Conservation (phyloP, 176 grass and related monocot genomes). For the Eremochloa ophiuroides region DNA sequence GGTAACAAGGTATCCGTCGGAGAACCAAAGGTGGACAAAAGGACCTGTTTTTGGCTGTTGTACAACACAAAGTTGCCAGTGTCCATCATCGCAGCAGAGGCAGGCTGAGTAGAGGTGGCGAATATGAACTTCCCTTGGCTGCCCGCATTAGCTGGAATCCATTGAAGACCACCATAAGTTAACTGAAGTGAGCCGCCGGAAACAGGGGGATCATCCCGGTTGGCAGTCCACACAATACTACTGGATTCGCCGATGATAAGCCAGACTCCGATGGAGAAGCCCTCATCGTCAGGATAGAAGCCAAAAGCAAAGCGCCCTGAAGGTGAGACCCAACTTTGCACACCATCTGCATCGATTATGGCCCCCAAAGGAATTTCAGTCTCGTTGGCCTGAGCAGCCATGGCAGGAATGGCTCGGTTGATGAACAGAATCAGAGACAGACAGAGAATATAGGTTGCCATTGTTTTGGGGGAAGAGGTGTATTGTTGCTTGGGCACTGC, state of each 20-base stretch:
- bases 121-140: constrained; percentile 27
- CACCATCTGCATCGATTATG: not conserved
- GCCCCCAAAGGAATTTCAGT: not conserved
- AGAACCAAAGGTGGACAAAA: constrained; percentile 43
- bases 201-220: constrained; percentile 30
- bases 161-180: constrained; percentile 37
- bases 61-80: constrained; percentile 35
- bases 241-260: constrained; percentile 7
- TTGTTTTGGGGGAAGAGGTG: not conserved
- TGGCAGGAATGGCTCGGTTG: not conserved
- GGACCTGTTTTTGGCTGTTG: not conserved
- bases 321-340: constrained; percentile 34
- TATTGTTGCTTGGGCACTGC: not conserved
- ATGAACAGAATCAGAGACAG: constrained; percentile 9
- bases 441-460: not conserved
- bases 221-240: constrained; percentile 32
- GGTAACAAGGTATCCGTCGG: constrained; percentile 37
- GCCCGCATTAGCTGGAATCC: constrained; percentile 22
- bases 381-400: not conserved
- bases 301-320: constrained; percentile 41
- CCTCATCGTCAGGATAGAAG: constrained; percentile 36
- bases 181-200: constrained; percentile 26
- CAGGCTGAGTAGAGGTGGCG: not conserved
- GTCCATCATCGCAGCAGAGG: constrained; percentile 31
- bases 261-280: constrained; percentile 42